Base-by-base conservation (phyloP, 2,329 filamentous ascomycete genomes). In the Colletotrichum sp. region DNA sequence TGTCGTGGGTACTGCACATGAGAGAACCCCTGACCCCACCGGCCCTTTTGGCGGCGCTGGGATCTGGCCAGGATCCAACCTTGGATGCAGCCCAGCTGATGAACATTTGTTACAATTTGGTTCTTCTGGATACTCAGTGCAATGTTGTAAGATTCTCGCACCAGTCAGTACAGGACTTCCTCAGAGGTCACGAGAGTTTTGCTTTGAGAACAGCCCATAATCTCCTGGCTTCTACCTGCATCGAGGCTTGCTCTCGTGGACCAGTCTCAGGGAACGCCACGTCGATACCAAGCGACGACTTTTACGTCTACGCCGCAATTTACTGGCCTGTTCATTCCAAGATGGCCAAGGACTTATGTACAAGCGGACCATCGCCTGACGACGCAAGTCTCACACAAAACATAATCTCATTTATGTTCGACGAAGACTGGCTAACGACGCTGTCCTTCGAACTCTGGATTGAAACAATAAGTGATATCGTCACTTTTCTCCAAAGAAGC, bases 221-320 rank as follows among this genome's bases (percentile, higher is more conserved):
- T 8, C 6, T 16, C 9, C 30, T 71, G 27, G 59, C 69, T 1
- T 55, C 39, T 22, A 5, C 8, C 3, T 71, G 69, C 29, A 2
- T 65, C 16, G 59, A 55, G 3, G 69, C 36, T 5, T 71, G 57
- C 15, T 55, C 9, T n/a, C 36, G 27, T 2, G 68, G 30, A 12
- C 15, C 29, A 2, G 11, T 3, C 12, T 3, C 7, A 1, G 59
- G 9, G 25, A 0, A n/a, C 0, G 11, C 9, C 3, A 2, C 2
- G 1, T 3, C 13, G 0, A 6, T 22, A 4, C 69, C 59, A 13
- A 71, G 30, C 25, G 69, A 65, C 1, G 29, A 64, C 22, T 65
- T 30, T 8, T 22, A 25, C 8, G 3, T 36, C 16, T 71, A 65
- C 29, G 69, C 69, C 2, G 39, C 69, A 8, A 13, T 64, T 2